Evolutionary conservation across 345 rosid species (phyloP), one percentile per base, ranked within the genome.

Genomic region (Capsella bursapastoris): DNA sequence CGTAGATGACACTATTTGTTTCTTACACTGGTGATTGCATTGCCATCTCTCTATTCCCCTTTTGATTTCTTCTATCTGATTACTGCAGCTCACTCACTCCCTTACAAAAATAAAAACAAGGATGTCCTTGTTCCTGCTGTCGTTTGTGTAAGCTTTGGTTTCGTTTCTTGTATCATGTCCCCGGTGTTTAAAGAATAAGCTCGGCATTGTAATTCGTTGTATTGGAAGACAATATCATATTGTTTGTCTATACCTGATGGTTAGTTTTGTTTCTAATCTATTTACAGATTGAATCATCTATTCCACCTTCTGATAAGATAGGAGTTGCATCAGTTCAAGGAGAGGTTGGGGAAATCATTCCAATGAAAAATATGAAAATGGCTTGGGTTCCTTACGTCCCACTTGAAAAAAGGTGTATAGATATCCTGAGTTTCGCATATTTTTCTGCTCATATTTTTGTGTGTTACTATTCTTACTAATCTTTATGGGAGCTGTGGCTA

Each of bases 351-450:
- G 95, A 89, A 68, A 89, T 94, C 70, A 59, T 89, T 79, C 96
- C 98, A 5, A 89, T 94, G 98, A 94, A 84, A 71, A 78, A 78
- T 55, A 91, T 94, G 97, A 91, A 94, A 84, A 91, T 91, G 98
- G 97, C 79, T 57, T 94, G 98, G 98, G 84, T 83, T 67, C 98
- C 98, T 10, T 94, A 89, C 74, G 78, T 91, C 63, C 97, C 98
- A 35, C 73, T 86, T 53, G 91, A 87, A 47, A 82, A 91, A 22
- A 88, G 97, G 97, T 89, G 70, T 38, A n/a, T 40, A 65, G 45
- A 41, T 52, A 16, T 15, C 13, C 57, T 55, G 43, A 34, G 8
- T 55, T 62, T 53, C 35, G 32, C 13, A 6, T 57, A 22, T 50
- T 4, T 18, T 9, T n/a, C 43, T 0, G 27, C 29, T 15, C 37